Conservation (phyloP, 2,329 filamentous ascomycete species). For the Nothomitra cinnamomea region DNA sequence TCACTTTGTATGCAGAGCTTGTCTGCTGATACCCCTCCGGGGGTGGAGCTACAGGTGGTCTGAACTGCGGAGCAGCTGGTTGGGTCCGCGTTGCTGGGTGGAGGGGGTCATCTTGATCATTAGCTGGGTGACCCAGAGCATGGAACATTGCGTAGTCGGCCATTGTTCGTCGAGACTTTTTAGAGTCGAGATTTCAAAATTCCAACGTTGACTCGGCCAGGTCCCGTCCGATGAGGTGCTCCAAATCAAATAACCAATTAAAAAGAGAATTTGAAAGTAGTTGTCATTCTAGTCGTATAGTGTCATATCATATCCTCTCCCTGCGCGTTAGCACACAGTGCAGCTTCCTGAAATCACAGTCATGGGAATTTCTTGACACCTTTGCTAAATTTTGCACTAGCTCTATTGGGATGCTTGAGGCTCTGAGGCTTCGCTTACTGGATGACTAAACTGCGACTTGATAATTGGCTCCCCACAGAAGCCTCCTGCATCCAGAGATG, state of each 20-base stretch:
- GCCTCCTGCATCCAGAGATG: no score
- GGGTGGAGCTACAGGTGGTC: conserved; percentile 29
- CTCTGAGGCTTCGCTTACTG: not conserved
- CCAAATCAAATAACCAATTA: no score
- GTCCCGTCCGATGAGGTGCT: no score
- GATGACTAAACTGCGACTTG: not conserved
- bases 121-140: conserved; percentile 33
- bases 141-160: conserved; percentile 40
- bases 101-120: conserved; percentile 36
- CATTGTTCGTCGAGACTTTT: conserved; percentile 23
- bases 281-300: no score
- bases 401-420: no score
- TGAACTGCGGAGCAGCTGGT: conserved; percentile 32
- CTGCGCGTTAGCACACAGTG: not conserved
- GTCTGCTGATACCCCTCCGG: conserved; percentile 21
- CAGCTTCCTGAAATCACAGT: not conserved
- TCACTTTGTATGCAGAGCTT: conserved; percentile 6
- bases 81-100: conserved; percentile 26
- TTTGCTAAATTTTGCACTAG: not conserved
- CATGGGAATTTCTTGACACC: not conserved
- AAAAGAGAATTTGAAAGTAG: no score
- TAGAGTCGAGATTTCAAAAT: no score
- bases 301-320: no score
- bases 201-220: no score
- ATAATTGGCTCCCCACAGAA: no score